Conservation (phyloP, 192 early-diverging fungal species). For the Linnemannia exigua region DNA sequence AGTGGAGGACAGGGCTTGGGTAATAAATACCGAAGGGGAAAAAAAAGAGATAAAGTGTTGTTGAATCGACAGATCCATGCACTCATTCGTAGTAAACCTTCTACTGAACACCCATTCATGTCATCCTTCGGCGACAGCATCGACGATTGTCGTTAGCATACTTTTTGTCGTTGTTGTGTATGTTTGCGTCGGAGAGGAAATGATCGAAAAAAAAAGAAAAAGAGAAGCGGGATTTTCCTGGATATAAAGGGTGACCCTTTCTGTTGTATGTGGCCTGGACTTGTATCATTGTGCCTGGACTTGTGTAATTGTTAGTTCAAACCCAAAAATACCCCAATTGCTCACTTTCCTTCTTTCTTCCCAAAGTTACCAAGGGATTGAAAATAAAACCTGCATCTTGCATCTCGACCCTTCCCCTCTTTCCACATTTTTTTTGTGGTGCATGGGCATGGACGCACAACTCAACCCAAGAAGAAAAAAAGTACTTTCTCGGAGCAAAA, state of each 20-base stretch:
- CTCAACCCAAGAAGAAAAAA: background rate
- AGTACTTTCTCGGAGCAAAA: background rate
- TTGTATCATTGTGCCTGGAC: background rate
- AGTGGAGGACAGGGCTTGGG: background rate
- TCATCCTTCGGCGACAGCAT: too few relatives aligned
- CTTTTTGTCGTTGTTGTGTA: too few relatives aligned
- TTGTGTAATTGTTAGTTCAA: too few relatives aligned
- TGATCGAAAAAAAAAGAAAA: background rate
- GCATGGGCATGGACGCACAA: background rate
- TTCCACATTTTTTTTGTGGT: background rate
- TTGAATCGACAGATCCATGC: background rate
- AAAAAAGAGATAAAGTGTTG: background rate
- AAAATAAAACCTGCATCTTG: background rate
- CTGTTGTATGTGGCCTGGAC: background rate
- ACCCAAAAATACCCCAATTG: slow-evolving; percentile 5
- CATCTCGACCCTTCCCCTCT: background rate
- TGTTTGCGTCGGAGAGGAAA: too few relatives aligned
- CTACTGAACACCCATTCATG: too few relatives aligned
- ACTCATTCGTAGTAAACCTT: too few relatives aligned
- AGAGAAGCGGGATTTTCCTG: background rate
- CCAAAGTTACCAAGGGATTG: background rate
- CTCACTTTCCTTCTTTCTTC: background rate
- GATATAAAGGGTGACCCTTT: background rate
- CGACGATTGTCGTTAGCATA: too few relatives aligned
- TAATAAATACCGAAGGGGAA: too few relatives aligned